Evolutionary conservation across 306 rosid genomes (phyloP), one percentile per base, ranked within the genome.

Genomic region (Vigna mungo): DNA sequence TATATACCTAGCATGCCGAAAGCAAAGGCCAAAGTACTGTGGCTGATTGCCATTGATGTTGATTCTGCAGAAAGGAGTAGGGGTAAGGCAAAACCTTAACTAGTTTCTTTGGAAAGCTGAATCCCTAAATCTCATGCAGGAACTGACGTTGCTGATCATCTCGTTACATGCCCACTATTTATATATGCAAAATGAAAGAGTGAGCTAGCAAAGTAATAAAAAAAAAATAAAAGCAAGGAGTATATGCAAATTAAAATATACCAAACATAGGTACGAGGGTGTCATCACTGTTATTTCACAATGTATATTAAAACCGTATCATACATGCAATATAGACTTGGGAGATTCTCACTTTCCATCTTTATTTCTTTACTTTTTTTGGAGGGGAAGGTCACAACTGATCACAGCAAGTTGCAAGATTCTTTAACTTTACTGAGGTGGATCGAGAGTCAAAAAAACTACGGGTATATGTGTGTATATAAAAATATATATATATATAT

Each of bases 1-100:
- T 39, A 7, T 37, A 37, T 39, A 93, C 98, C 98, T 3, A 93
- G 82, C 74, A 93, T 77, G 73, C 98, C 98, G 78, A 93, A 93
- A 66, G 92, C 74, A 77, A 91, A 82, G 74, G 91, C 78, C 84
- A 87, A 83, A 27, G 83, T 76, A 75, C 36, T 86, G 48, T 85
- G 84, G 55, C 71, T 64, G 13, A 79, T 9, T 3, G 89, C 80
- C 92, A 93, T 41, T 41, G 46, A 9, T 41, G 12, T 41, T 88
- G 14, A 48, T 66, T 65, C 12, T 43, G 13, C 30, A 34, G 6
- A 34, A 34, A 25, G 27, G 27, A 25, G 27, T 25, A 2, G 27
- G 3, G 27, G 27, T 25, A 25, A 25, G 27, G 27, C 27, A 25
- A 25, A 25, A 30, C 78, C 85, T 87, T 78, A 60, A 59, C 16